These are phyloP conservation scores for Paramecium sonneborni DNA, from an alignment of 73 alveolate genomes.

Conservation along the genomic window DNA sequence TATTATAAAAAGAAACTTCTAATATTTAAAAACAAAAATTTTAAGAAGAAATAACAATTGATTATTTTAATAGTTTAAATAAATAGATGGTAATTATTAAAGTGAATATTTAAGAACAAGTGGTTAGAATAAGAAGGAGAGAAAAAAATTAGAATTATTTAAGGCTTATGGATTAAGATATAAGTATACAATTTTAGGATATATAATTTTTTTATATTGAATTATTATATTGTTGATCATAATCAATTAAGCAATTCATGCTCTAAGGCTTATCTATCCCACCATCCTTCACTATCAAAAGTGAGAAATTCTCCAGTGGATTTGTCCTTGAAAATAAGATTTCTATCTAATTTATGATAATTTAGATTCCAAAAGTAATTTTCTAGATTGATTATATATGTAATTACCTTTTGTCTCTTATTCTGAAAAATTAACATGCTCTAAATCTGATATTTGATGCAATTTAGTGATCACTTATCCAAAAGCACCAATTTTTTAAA, in stretches of 20 bases:
- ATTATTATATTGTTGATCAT: neutral
- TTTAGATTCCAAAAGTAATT: constrained; percentile 63
- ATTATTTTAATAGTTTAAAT: too few relatives aligned
- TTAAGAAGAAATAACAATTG: too few relatives aligned
- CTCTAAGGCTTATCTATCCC: constrained; percentile 66
- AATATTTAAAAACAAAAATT: too few relatives aligned
- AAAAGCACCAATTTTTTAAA: constrained; percentile 56
- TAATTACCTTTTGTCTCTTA: constrained; percentile 16
- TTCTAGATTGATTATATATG: neutral
- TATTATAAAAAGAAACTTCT: too few relatives aligned
- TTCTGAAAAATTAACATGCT: constrained; percentile 40
- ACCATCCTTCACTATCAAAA: constrained; percentile 63
- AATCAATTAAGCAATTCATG: constrained; percentile 64
- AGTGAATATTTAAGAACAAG: neutral
- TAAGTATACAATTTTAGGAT: neutral
- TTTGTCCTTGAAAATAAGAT: constrained; percentile 59
- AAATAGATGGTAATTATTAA: too few relatives aligned
- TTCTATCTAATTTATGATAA: constrained; percentile 44
- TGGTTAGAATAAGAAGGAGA: too few relatives aligned
- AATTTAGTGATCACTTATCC: constrained; percentile 57
- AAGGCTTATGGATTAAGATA: neutral
- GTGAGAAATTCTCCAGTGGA: constrained; percentile 58
- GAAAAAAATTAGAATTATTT: too few relatives aligned
- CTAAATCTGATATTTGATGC: constrained; percentile 56
- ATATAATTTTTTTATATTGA: neutral